phyloP scores from a whole-genome alignment of 2,329 filamentous ascomycete species.

The Colletotrichum sp. region DNA sequence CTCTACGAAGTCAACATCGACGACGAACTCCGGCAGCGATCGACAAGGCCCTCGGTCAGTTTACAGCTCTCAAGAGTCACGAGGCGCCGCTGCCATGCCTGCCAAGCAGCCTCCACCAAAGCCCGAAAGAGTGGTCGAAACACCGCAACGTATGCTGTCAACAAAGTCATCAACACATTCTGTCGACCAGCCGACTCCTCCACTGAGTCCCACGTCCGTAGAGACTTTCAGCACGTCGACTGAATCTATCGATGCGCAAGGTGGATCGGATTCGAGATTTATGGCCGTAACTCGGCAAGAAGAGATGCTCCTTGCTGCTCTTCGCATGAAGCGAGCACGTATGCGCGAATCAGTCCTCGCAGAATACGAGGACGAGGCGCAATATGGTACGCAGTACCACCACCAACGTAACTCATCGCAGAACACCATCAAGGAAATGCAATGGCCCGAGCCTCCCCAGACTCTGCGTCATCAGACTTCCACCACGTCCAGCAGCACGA shows the following conservation, averaged over 20 bases:
- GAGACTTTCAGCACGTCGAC: slow-evolving; percentile 52
- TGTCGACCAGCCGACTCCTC: slow-evolving; percentile 51
- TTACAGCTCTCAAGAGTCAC: slow-evolving; percentile 43
- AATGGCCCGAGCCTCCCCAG: slow-evolving; percentile 13
- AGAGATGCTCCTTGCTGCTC: slow-evolving; percentile 61
- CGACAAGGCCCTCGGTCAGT: slow-evolving; percentile 32
- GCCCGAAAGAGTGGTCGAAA: background rate
- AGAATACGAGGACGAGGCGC: slow-evolving; percentile 44
- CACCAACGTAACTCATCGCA: slow-evolving; percentile 19
- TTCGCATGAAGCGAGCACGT: slow-evolving; percentile 60
- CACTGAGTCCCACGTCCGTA: slow-evolving; percentile 56
- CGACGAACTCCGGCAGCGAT: slow-evolving; percentile 37
- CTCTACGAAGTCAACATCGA: slow-evolving; percentile 42
- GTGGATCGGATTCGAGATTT: slow-evolving; percentile 45
- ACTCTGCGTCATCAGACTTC: slow-evolving; percentile 21
- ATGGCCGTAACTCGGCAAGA: slow-evolving; percentile 65
- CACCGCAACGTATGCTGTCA: background rate
- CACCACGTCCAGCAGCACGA: slow-evolving; percentile 18
- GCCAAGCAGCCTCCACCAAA: background rate
- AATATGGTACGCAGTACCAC: background rate
- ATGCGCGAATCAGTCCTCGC: slow-evolving; percentile 55
- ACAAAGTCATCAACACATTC: slow-evolving; percentile 23
- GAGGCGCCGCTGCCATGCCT: slow-evolving; percentile 41
- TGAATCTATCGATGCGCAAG: slow-evolving; percentile 38
- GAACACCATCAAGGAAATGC: slow-evolving; percentile 13